Conservation (phyloP, 441 rosid genomes). For the Corymbia citriodora region DNA sequence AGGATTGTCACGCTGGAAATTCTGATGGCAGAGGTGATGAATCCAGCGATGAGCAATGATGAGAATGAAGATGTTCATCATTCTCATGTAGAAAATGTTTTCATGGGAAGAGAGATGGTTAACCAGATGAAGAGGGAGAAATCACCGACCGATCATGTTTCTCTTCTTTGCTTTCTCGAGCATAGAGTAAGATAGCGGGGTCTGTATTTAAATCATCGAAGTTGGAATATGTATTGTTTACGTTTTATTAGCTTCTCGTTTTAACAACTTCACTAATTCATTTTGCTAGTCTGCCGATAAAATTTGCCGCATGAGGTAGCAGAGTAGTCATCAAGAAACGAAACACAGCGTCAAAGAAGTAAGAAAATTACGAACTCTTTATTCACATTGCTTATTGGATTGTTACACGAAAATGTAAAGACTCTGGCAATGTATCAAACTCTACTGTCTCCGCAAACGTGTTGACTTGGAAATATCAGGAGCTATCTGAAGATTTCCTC, state of each 20-base stretch:
- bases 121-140: constrained; percentile 47
- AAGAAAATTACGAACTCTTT: not conserved
- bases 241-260: not conserved
- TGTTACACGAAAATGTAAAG: not conserved
- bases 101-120: not conserved
- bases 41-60: not conserved
- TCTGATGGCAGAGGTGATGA: not conserved
- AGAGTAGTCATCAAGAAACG: not conserved
- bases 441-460: not conserved
- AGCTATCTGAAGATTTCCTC: not conserved
- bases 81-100: not conserved
- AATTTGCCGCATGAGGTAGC: not conserved
- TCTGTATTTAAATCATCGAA: not conserved
- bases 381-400: not conserved
- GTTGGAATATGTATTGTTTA: not conserved
- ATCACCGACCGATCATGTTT: constrained; percentile 24
- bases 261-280: not conserved
- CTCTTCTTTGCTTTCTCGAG: not conserved
- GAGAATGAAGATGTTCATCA: not conserved
- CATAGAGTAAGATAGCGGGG: not conserved
- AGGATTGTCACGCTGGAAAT: constrained; percentile 7
- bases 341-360: not conserved
- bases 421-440: not conserved
- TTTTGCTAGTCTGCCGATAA: not conserved
- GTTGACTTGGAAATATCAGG: not conserved